A percentile compares a stretch with the other conserved stretches of the same genome.
These are phyloP conservation scores for Lotmaria passim DNA, from an alignment of 208 protist species.

Conservation along the genomic window DNA sequence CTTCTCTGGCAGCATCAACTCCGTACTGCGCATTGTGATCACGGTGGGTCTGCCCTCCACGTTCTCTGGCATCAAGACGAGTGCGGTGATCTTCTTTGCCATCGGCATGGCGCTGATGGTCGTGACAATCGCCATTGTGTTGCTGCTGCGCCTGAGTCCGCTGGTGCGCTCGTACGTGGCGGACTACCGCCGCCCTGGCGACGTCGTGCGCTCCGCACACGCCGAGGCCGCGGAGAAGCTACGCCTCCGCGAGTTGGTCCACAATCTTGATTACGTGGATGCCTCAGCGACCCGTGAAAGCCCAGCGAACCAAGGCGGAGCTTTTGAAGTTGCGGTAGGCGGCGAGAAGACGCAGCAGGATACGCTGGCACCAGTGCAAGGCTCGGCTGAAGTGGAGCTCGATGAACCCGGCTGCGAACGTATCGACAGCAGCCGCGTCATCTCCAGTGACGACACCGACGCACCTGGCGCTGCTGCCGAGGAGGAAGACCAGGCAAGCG, in stretches of 20 bases:
- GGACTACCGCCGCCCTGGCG: conserved; percentile 23
- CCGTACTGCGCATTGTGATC: conserved; percentile 53
- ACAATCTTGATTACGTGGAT: background rate
- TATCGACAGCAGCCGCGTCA: conserved; percentile 1
- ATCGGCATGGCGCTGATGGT: conserved; percentile 49
- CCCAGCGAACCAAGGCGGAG: background rate
- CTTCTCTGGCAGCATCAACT: conserved; percentile 51
- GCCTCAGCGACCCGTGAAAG: background rate
- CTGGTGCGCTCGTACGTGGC: conserved; percentile 34
- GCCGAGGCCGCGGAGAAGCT: conserved; percentile 14
- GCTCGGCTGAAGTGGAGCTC: background rate
- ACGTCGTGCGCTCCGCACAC: conserved; percentile 17
- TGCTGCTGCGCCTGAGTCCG: conserved; percentile 36
- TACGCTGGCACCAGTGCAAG: background rate
- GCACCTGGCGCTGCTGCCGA: background rate
- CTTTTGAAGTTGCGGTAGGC: background rate
- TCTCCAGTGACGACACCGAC: background rate
- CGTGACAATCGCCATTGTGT: conserved; percentile 31
- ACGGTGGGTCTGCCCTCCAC: conserved; percentile 33
- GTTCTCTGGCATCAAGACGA: conserved; percentile 50
- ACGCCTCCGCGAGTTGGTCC: background rate
- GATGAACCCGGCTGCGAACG: background rate
- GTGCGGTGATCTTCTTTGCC: conserved; percentile 48
- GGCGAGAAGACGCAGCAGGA: background rate
- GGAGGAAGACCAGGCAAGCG: conserved; percentile 24